phyloP scores from a whole-genome alignment of 192 early-diverging fungal species.

The Coemansia aciculifera region DNA sequence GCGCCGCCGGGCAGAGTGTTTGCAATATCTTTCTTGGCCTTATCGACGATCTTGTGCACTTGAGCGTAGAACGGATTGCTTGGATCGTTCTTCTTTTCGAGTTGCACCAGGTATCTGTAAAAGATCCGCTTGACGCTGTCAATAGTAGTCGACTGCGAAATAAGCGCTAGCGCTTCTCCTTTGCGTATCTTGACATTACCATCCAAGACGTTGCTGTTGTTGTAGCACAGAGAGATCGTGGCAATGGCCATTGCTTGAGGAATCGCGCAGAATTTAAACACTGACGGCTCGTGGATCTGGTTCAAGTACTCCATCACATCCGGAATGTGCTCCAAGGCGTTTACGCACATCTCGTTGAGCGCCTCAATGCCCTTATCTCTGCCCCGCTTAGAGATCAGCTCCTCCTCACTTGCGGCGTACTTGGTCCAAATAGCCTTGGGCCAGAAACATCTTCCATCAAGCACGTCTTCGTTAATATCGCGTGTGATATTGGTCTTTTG shows the following conservation, averaged over 20 bases:
- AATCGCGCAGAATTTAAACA: slow-evolving; percentile 96
- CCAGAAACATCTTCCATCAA: slow-evolving; percentile 93
- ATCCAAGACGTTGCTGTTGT: slow-evolving; percentile 79
- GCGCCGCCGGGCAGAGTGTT: slow-evolving; percentile 41
- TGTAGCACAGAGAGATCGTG: slow-evolving; percentile 81
- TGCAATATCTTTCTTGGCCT: slow-evolving; percentile 51
- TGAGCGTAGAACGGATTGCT: slow-evolving; percentile 65
- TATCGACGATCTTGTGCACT: slow-evolving; percentile 58
- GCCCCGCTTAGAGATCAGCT: slow-evolving; percentile 71
- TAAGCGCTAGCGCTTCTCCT: slow-evolving; percentile 75
- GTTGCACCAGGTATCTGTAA: slow-evolving; percentile 61
- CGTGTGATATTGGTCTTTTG: slow-evolving; percentile 99
- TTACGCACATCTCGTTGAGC: slow-evolving; percentile 84
- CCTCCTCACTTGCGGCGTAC: slow-evolving; percentile 72
- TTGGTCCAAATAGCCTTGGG: slow-evolving; percentile 90
- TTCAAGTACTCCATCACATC: slow-evolving; percentile 85
- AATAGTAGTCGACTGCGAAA: slow-evolving; percentile 58
- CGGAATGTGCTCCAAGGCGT: slow-evolving; percentile 83
- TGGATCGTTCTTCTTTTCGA: slow-evolving; percentile 64
- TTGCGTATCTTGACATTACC: slow-evolving; percentile 91
- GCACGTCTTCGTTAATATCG: slow-evolving; percentile 89
- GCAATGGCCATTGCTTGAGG: slow-evolving; percentile 99
- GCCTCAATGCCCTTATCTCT: slow-evolving; percentile 70
- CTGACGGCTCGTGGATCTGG: slow-evolving; percentile 70
- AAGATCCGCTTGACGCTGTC: slow-evolving; percentile 66